Evolutionary conservation across 352 stramenopile genomes (phyloP).

Genomic region (Paralagenidium karlingii): DNA sequence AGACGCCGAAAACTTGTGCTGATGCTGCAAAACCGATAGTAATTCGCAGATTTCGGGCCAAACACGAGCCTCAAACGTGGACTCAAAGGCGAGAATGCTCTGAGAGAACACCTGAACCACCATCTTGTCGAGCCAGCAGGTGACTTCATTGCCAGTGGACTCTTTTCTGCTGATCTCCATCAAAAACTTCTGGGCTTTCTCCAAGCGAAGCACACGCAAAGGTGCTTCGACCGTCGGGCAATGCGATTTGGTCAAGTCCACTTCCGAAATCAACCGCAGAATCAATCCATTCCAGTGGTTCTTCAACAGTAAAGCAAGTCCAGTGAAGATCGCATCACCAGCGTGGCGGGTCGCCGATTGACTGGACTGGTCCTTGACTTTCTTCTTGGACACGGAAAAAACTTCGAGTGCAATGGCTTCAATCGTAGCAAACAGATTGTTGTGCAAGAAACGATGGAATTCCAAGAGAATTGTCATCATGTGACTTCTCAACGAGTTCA

Average conservation of each 20-base stretch:
- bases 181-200: conserved; percentile 41
- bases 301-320: no score
- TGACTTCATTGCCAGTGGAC: no score
- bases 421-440: conserved; percentile 67
- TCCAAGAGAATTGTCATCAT: conserved; percentile 50
- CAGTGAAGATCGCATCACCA: no score
- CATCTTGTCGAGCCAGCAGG: no score
- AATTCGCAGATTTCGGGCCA: no score
- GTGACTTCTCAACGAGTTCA: conserved; percentile 39
- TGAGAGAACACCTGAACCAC: no score
- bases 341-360: no score
- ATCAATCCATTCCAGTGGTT: conserved; percentile 37
- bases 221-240: conserved; percentile 39
- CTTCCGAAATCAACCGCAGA: conserved; percentile 41
- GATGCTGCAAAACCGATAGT: no score
- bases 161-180: no score
- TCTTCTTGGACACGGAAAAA: conserved; percentile 60
- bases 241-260: conserved; percentile 41
- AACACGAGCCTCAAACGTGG: no score
- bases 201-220: conserved; percentile 24
- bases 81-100: conserved; percentile 43
- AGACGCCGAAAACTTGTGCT: no score
- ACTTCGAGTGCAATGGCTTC: conserved; percentile 60
- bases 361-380: no score
- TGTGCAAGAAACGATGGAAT: conserved; percentile 67